Evolutionary conservation across 2,329 filamentous ascomycete species (phyloP).

Genomic region (Fusarium poae): DNA sequence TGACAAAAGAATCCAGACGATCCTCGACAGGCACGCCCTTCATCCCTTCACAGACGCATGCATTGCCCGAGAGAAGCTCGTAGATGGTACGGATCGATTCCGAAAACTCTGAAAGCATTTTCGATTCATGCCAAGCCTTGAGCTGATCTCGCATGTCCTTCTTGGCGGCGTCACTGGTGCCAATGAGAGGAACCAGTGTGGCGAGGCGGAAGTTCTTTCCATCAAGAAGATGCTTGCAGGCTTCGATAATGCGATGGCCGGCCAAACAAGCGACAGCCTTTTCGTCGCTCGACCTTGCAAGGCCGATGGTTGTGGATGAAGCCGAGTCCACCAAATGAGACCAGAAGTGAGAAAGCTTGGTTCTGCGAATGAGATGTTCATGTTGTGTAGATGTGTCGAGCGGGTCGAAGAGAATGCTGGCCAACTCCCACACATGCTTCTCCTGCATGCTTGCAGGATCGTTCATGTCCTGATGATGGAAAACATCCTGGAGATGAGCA

Average conservation of each 20-base stretch:
- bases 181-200: constrained; percentile 85
- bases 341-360: constrained; percentile 76
- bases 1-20: constrained; percentile 80
- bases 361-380: constrained; percentile 63
- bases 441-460: constrained; percentile 70
- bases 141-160: constrained; percentile 85
- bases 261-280: constrained; percentile 86
- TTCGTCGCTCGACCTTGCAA: constrained; percentile 78
- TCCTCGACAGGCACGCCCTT: constrained; percentile 81
- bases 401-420: constrained; percentile 88
- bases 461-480: constrained; percentile 57
- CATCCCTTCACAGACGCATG: constrained; percentile 84
- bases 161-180: constrained; percentile 75
- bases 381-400: constrained; percentile 59
- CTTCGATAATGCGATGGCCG: constrained; percentile 82
- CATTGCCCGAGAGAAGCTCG: constrained; percentile 88
- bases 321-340: constrained; percentile 73
- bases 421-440: constrained; percentile 84
- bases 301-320: constrained; percentile 66
- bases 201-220: constrained; percentile 86
- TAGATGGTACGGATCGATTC: constrained; percentile 89
- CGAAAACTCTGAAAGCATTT: constrained; percentile 87
- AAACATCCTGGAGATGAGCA: constrained; percentile 54
- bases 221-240: constrained; percentile 82
- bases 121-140: constrained; percentile 84